Evolutionary conservation across 2,329 filamentous ascomycete genomes (phyloP).

Genomic region (Pochonia chlamydosporia): DNA sequence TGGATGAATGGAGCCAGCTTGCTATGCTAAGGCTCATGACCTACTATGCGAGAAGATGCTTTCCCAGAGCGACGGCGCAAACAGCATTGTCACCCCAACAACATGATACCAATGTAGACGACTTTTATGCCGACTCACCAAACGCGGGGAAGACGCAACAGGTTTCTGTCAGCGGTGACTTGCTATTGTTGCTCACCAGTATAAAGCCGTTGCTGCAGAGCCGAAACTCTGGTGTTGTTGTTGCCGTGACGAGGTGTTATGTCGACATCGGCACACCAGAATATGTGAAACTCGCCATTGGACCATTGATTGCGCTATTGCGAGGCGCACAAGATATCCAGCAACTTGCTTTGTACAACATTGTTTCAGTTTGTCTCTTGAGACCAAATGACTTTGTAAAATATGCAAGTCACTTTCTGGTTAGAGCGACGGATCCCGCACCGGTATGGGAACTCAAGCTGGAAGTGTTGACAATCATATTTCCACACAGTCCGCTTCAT

Average conservation of each 20-base stretch:
- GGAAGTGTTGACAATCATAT: constrained; percentile 84
- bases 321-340: constrained; percentile 82
- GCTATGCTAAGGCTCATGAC: constrained; percentile 77
- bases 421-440: constrained; percentile 71
- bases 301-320: constrained; percentile 79
- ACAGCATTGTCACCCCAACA: constrained; percentile 39
- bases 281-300: constrained; percentile 69
- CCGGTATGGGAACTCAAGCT: constrained; percentile 89
- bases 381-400: constrained; percentile 77
- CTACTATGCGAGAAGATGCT: constrained; percentile 79
- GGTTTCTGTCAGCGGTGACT: constrained; percentile 69
- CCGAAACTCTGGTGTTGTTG: constrained; percentile 86
- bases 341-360: constrained; percentile 86
- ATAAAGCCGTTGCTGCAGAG: constrained; percentile 85
- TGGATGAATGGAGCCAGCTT: constrained; percentile 98
- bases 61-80: constrained; percentile 65
- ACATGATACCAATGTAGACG: constrained; percentile 45
- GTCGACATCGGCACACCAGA: constrained; percentile 75
- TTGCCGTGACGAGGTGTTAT: constrained; percentile 81
- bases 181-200: constrained; percentile 71
- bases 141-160: constrained; percentile 38
- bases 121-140: constrained; percentile 72
- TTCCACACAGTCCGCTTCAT: constrained; percentile 70
- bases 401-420: constrained; percentile 84
- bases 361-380: constrained; percentile 82